Base-by-base conservation (phyloP, 805 yeast species). In the Yamadazyma paraphyllophila region DNA sequence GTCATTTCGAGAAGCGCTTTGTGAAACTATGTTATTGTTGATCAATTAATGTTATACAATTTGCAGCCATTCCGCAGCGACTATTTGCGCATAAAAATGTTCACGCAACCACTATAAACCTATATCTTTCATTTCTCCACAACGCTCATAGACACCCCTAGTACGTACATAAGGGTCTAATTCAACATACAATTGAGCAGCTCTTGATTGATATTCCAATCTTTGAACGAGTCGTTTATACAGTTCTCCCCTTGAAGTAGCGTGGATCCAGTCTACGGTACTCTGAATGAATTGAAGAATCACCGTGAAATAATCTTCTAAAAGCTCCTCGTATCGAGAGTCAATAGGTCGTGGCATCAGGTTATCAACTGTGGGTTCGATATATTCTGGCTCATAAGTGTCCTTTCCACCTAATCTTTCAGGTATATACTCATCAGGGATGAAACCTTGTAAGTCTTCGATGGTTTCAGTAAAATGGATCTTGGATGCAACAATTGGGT, bases 161-260 rank as follows among this genome's bases (percentile, higher is more conserved):
- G 85, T 81, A 60, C 97, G 81, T 38, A 88, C 65, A 54, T 85
- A 88, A 1, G 92, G 91, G 58, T 92, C 97, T 45, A 86, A 61
- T 37, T 68, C 63, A 60, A 77, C 72, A 66, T 84, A 91, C 60
- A 85, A 85, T 30, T 73, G 67, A 4, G 82, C 67, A 40, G 89
- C 60, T 47, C 77, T 65, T 41, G 63, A 63, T 43, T 83, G 80
- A 20, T 83, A 42, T n/a, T 62, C 58, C n/a, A 78, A 66, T 59
- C 82, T 81, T 43, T 80, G 81, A 13, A 68, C 60, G 59, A 78
- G 67, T 46, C 71, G 71, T 36, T 63, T 56, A 11, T 68, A 66
- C 36, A 80, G 76, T 11, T 73, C 78, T 29, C 67, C 74, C 2
- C 66, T 65, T 39, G 73, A 68, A 2, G 74, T 67, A 20, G 85